Conservation (phyloP, 768 basidiomycete species). For the Tulasnella sp. region DNA sequence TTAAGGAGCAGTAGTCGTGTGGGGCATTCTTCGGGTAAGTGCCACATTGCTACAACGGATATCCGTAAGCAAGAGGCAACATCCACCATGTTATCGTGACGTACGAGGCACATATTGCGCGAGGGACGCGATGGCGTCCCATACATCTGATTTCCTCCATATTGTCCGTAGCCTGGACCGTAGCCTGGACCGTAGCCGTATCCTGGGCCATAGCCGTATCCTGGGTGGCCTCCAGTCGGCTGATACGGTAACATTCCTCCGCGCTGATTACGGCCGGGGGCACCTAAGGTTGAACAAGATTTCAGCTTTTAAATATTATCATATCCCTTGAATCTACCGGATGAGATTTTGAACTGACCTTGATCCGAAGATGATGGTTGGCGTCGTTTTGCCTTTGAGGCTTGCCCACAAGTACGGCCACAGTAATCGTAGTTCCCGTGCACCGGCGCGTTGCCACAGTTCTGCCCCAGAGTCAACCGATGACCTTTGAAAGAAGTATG, state of each 20-base stretch:
- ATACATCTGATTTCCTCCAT: no score
- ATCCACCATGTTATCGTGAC: no score
- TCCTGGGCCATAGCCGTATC: no score
- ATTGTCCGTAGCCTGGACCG: no score
- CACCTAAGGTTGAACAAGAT: not conserved
- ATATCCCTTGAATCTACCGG: not conserved
- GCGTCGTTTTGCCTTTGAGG: not conserved
- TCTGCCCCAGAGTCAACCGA: not conserved
- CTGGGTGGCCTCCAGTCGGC: no score
- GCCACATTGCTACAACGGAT: not conserved
- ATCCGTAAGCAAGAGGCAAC: not conserved
- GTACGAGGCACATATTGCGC: no score
- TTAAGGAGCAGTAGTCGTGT: conserved; percentile 5
- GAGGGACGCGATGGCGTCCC: no score
- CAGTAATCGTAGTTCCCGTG: not conserved
- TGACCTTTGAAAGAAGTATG: no score
- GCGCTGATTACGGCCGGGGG: not conserved
- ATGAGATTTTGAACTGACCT: not conserved
- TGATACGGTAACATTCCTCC: not conserved
- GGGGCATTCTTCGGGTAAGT: not conserved
- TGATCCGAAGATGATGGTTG: not conserved
- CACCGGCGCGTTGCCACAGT: conserved; percentile 3
- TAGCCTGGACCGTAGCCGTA: no score
- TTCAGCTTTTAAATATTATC: not conserved
- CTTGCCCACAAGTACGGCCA: conserved; percentile 1